phyloP scores from a whole-genome alignment of 164 flowering plant species.

The Nymphaea colorata region DNA sequence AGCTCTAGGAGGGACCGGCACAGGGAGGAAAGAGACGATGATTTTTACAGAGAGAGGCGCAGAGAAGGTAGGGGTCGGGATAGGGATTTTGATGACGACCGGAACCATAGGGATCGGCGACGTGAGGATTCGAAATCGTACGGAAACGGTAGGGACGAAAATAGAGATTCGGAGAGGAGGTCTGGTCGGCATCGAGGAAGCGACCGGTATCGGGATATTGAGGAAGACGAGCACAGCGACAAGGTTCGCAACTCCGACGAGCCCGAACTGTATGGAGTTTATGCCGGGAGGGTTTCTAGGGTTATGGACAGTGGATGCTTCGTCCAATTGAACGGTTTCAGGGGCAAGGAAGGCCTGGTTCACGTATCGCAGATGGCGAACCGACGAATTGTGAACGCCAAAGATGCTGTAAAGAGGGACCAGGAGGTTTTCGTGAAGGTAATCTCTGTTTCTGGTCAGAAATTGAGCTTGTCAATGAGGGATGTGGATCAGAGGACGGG shows the following conservation, averaged over 20 bases:
- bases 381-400: conserved; percentile 52
- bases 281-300: conserved; percentile 66
- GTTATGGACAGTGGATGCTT: conserved; percentile 84
- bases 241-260: conserved; percentile 11
- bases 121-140: conserved; percentile 6
- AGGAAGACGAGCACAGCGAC: background rate
- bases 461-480: conserved; percentile 77
- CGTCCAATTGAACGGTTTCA: conserved; percentile 53
- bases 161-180: conserved; percentile 6
- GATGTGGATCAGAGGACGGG: conserved; percentile 92
- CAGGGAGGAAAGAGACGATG: conserved; percentile 5
- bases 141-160: conserved; percentile 12
- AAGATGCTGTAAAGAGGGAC: conserved; percentile 74
- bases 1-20: background rate
- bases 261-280: conserved; percentile 61
- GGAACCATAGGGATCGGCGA: conserved; percentile 6
- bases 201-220: background rate
- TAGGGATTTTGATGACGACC: conserved; percentile 1
- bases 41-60: background rate
- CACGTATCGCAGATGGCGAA: conserved; percentile 75
- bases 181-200: conserved; percentile 6
- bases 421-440: conserved; percentile 86
- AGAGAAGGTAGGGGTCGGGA: conserved; percentile 4
- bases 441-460: conserved; percentile 64
- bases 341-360: conserved; percentile 81